Conservation (phyloP, 108 stramenopile species). For the Aurantiochytrium sp. region DNA sequence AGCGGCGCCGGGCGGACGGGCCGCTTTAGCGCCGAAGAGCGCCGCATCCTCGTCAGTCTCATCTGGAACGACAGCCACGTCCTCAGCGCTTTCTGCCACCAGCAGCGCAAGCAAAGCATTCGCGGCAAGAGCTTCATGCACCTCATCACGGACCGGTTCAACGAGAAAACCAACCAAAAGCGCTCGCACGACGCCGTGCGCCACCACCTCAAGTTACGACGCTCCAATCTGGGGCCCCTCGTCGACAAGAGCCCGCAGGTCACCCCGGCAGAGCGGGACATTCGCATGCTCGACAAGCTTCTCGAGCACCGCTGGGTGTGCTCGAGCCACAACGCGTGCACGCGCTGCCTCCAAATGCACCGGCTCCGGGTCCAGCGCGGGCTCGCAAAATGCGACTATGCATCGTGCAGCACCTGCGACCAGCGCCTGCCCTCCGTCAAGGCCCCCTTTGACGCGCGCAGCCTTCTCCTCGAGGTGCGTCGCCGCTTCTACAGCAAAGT, state of each 20-base stretch:
- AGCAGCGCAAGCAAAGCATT: slow-evolving; percentile 29
- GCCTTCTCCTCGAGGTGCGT: not conserved
- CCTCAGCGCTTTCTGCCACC: slow-evolving; percentile 7
- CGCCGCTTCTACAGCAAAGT: slow-evolving; percentile 23
- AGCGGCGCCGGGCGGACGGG: not conserved
- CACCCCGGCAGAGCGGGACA: not conserved
- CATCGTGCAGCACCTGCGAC: not conserved
- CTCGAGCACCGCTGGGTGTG: slow-evolving; percentile 26
- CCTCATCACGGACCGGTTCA: slow-evolving; percentile 20
- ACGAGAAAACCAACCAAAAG: slow-evolving; percentile 8
- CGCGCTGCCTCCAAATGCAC: slow-evolving; percentile 12
- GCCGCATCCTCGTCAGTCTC: not conserved
- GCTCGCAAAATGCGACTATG: not conserved
- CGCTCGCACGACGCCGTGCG: slow-evolving; percentile 28
- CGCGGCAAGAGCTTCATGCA: slow-evolving; percentile 26
- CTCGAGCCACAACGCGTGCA: not conserved
- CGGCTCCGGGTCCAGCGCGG: slow-evolving; percentile 17
- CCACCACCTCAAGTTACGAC: slow-evolving; percentile 2
- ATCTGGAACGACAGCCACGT: not conserved
- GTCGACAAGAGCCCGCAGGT: not conserved
- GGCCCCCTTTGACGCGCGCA: not conserved
- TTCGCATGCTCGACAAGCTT: slow-evolving; percentile 24
- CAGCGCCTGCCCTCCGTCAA: not conserved
- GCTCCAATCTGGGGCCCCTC: not conserved
- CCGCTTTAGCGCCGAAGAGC: slow-evolving; percentile 10